Conservation (phyloP, 805 yeast species). For the Danielia reshetovae region DNA sequence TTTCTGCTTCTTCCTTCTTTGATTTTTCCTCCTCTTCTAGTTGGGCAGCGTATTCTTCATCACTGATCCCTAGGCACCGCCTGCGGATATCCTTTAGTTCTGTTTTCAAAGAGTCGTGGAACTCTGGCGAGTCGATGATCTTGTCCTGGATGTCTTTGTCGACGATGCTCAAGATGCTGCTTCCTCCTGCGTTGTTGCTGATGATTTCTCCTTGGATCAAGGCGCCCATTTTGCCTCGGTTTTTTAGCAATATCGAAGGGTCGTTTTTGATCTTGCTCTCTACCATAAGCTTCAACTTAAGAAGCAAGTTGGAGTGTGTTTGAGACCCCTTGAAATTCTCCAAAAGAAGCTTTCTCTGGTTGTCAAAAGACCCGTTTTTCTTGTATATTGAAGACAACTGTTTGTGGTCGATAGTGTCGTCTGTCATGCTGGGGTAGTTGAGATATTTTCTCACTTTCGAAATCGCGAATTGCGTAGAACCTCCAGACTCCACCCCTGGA, state of each 20-base stretch:
- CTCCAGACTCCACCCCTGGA: too few relatives aligned
- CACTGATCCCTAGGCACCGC: slow-evolving; percentile 30
- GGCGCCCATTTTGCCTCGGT: slow-evolving; percentile 49
- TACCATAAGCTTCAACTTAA: slow-evolving; percentile 39
- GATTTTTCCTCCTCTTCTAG: slow-evolving; percentile 19
- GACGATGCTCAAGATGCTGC: slow-evolving; percentile 34
- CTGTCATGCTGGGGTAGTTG: too few relatives aligned
- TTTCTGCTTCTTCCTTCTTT: slow-evolving; percentile 12
- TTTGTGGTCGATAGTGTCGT: slow-evolving; percentile 25
- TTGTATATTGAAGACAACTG: slow-evolving; percentile 41
- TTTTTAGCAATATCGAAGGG: slow-evolving; percentile 44
- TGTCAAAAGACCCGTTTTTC: slow-evolving; percentile 47
- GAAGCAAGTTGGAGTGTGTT: slow-evolving; percentile 37
- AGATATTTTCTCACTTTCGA: too few relatives aligned
- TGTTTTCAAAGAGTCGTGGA: slow-evolving; percentile 26
- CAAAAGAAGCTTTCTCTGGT: slow-evolving; percentile 38
- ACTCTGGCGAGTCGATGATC: slow-evolving; percentile 39
- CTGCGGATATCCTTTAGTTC: slow-evolving; percentile 35
- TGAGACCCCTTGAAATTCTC: slow-evolving; percentile 41
- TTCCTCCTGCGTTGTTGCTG: slow-evolving; percentile 13
- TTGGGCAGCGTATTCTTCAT: slow-evolving; percentile 35
- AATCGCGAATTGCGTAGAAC: too few relatives aligned
- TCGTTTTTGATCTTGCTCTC: slow-evolving; percentile 45
- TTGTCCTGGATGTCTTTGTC: slow-evolving; percentile 43
- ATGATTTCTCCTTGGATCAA: slow-evolving; percentile 50